Evolutionary conservation across 768 basidiomycete genomes (phyloP).

Genomic region (Hygrocybe coccinea): DNA sequence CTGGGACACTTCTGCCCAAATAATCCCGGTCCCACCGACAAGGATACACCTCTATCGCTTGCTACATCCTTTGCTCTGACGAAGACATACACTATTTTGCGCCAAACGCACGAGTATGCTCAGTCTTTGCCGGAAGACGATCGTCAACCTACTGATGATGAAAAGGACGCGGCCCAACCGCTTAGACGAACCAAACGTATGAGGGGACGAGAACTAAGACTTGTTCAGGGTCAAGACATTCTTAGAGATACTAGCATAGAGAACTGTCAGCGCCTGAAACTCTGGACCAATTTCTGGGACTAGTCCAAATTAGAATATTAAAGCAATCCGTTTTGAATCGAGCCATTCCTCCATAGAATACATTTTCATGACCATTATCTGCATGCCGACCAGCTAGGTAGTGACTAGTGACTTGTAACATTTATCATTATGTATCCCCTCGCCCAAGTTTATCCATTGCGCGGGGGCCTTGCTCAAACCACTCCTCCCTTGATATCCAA

Average conservation of each 20-base stretch:
- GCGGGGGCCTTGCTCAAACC: constrained; percentile 84
- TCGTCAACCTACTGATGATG: constrained; percentile 65
- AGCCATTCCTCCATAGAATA: not conserved
- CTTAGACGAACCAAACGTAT: constrained; percentile 67
- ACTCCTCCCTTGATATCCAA: constrained; percentile 93
- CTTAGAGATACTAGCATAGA: constrained; percentile 45
- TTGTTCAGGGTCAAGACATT: constrained; percentile 73
- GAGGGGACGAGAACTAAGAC: constrained; percentile 78
- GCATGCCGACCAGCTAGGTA: not conserved
- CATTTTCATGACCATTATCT: not conserved
- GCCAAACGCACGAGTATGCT: constrained; percentile 55
- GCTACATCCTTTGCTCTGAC: constrained; percentile 67
- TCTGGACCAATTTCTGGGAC: constrained; percentile 48
- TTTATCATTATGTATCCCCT: constrained; percentile 36
- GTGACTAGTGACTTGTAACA: not conserved
- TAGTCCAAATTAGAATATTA: not conserved
- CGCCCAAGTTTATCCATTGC: constrained; percentile 85
- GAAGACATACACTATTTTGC: constrained; percentile 70
- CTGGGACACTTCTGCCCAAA: constrained; percentile 65
- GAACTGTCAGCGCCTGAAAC: constrained; percentile 33
- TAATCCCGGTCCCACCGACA: constrained; percentile 20
- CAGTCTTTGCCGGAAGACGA: constrained; percentile 55
- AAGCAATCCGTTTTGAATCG: no score
- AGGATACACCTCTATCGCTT: constrained; percentile 36
- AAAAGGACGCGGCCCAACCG: constrained; percentile 61